A percentile compares a stretch with the other conserved stretches of the same genome.
Evolutionary conservation across 73 alveolate genomes (phyloP).

Genomic region (Symbiodinium natans): DNA sequence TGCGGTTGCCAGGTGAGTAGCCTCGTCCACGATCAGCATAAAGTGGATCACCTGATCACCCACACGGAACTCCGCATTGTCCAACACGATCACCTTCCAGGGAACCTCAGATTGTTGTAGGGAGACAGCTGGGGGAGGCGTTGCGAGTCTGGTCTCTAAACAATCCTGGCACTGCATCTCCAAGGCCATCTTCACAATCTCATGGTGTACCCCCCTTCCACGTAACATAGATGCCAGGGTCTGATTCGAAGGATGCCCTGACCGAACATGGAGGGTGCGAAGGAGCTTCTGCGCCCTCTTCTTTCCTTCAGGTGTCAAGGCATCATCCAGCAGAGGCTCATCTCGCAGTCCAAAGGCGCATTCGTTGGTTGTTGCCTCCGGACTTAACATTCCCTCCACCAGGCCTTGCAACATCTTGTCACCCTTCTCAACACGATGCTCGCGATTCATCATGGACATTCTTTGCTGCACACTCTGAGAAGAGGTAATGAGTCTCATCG

Average conservation of each 20-base stretch:
- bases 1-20: neutral
- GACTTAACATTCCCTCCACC: neutral
- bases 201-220: neutral
- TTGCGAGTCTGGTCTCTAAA: neutral
- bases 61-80: neutral
- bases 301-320: neutral
- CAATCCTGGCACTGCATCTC: neutral
- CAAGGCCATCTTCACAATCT: neutral
- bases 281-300: neutral
- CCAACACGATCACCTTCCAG: conserved; percentile 2
- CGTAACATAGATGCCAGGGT: neutral
- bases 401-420: neutral
- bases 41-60: neutral
- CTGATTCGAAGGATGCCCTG: conserved; percentile 35
- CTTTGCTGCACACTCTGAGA: too few relatives aligned
- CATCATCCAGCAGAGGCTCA: neutral
- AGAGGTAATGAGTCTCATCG: too few relatives aligned
- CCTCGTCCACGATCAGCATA: conserved; percentile 21
- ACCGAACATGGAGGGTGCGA: neutral
- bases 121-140: neutral
- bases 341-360: neutral
- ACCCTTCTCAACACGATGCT: neutral
- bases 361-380: neutral
- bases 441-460: neutral
- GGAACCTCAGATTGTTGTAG: neutral